Percentiles rank a stretch among this genome's conserved stretches.
Conservation (phyloP, 2,329 filamentous ascomycete species). For the Neophaeococcomyces aloes region DNA sequence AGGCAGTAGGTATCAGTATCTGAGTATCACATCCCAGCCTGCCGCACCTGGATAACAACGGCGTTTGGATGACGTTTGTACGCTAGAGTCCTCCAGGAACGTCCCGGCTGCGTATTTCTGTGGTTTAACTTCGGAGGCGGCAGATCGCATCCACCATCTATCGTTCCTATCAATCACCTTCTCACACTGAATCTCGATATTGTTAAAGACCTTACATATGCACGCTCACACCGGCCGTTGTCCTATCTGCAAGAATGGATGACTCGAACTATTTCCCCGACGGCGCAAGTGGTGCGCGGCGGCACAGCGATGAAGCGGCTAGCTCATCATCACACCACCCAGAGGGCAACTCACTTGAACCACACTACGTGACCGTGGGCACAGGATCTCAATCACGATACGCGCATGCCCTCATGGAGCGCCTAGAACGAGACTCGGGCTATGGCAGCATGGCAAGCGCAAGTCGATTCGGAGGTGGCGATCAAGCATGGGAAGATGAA, state of each 20-base stretch:
- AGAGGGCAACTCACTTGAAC: slow-evolving; percentile 26
- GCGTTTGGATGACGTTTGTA: neutral
- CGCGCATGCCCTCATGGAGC: slow-evolving; percentile 66
- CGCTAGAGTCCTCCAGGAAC: neutral
- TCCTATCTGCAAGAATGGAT: too few relatives aligned
- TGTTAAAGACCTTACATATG: too few relatives aligned
- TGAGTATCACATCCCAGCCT: too few relatives aligned
- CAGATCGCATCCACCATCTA: too few relatives aligned
- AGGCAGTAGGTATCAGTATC: neutral
- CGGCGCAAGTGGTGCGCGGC: too few relatives aligned
- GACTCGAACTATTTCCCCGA: too few relatives aligned
- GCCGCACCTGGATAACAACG: neutral
- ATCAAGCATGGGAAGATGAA: slow-evolving; percentile 44
- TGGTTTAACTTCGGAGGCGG: too few relatives aligned
- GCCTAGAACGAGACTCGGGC: slow-evolving; percentile 80
- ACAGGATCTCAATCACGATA: slow-evolving; percentile 70
- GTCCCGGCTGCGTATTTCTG: neutral
- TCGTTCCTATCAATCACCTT: neutral
- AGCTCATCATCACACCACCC: neutral
- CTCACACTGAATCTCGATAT: neutral
- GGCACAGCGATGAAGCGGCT: too few relatives aligned
- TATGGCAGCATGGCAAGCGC: slow-evolving; percentile 72
- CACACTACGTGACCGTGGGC: slow-evolving; percentile 80
- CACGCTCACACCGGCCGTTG: too few relatives aligned
- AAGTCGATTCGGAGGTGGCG: slow-evolving; percentile 36